These are phyloP conservation scores for Hordeum marinum DNA, from an alignment of 176 grass and related monocot genomes.

Conservation along the genomic window DNA sequence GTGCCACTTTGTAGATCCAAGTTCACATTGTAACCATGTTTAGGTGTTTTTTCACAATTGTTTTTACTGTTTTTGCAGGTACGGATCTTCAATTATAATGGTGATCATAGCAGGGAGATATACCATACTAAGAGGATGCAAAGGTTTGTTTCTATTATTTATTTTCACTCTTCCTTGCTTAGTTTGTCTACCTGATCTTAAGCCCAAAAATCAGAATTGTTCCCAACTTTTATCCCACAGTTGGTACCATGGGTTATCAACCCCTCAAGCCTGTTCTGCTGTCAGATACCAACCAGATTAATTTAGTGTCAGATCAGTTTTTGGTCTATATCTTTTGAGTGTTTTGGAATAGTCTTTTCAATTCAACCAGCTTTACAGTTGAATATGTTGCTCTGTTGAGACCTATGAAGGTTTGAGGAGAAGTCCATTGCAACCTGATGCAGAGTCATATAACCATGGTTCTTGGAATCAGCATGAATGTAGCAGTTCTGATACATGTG, in stretches of 20 bases:
- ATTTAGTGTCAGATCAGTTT: not conserved
- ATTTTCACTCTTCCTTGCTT: not conserved
- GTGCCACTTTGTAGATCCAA: not conserved
- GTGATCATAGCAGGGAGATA: conserved; percentile 93
- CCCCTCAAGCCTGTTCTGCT: not conserved
- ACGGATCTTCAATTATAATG: conserved; percentile 74
- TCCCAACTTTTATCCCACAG: not conserved
- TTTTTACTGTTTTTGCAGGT: conserved; percentile 57
- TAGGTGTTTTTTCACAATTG: not conserved
- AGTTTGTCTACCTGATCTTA: not conserved
- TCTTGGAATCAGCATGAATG: not conserved
- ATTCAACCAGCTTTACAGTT: not conserved
- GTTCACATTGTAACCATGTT: conserved; percentile 22
- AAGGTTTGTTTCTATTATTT: conserved; percentile 50
- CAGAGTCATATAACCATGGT: not conserved
- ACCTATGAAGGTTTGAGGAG: not conserved
- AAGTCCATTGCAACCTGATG: not conserved
- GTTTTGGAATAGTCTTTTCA: not conserved
- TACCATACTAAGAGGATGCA: conserved; percentile 99
- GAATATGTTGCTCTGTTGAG: not conserved
- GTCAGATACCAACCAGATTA: not conserved
- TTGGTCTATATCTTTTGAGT: conserved; percentile 4
- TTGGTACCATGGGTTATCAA: not conserved
- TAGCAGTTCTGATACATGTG: not conserved
- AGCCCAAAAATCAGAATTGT: not conserved